These are phyloP conservation scores for Gentiana straminea DNA, from an alignment of 257 asterid species.

Conservation along the genomic window DNA sequence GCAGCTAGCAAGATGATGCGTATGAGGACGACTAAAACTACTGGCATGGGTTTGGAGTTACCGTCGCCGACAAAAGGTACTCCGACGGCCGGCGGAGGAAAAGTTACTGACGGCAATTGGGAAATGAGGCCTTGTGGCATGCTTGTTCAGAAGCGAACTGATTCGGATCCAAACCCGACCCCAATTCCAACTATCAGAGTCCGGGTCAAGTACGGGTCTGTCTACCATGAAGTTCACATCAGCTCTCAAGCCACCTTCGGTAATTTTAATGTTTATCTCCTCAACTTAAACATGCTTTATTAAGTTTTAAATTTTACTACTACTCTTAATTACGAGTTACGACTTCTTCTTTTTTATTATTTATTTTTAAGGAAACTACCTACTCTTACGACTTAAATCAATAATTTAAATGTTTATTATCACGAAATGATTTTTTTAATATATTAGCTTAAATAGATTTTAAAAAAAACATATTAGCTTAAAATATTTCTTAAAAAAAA, in stretches of 20 bases:
- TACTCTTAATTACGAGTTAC: no score
- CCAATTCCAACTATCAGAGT: constrained; percentile 76
- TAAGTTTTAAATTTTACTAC: no score
- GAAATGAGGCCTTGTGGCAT: constrained; percentile 91
- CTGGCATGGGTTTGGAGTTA: constrained; percentile 8
- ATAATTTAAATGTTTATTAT: no score
- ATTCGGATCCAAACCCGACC: constrained; percentile 32
- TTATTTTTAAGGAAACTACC: no score
- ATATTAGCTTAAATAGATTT: no score
- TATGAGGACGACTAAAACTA: constrained; percentile 37
- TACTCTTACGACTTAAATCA: no score
- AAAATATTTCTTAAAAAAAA: no score
- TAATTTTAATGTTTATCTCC: constrained; percentile 11
- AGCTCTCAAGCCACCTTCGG: constrained; percentile 80
- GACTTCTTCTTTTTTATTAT: no score
- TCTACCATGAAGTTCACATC: constrained; percentile 58
- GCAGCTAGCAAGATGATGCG: constrained; percentile 43
- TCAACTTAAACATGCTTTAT: no score
- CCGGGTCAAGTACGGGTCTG: constrained; percentile 69
- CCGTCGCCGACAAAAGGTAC: constrained; percentile 8
- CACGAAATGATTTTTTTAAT: no score
- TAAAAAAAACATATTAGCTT: no score
- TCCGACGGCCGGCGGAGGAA: constrained; percentile 20
- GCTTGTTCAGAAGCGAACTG: constrained; percentile 78
- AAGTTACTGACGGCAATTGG: constrained; percentile 35